These are phyloP conservation scores for Solanum hybrid DNA, from an alignment of 305 asterid genomes.

Conservation along the genomic window DNA sequence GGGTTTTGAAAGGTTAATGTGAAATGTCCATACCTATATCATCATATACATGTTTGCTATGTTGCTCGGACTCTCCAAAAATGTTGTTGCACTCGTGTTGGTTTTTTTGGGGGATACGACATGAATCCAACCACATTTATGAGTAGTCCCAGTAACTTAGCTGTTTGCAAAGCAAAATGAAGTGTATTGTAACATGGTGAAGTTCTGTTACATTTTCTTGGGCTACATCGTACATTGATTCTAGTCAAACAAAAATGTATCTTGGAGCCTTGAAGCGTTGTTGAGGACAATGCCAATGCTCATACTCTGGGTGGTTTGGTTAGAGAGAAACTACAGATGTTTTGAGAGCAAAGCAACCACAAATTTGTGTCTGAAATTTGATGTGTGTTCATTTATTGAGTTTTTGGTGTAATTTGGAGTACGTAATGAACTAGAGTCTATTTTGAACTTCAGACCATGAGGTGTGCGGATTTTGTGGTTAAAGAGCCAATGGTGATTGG, in stretches of 20 bases:
- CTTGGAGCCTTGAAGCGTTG: background rate
- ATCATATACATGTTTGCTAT: background rate
- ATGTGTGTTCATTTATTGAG: background rate
- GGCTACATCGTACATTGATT: background rate
- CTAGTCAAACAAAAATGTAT: background rate
- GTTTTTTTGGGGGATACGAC: background rate
- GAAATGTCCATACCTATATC: background rate
- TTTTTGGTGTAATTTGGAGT: background rate
- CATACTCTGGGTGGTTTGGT: background rate
- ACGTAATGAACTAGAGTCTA: background rate
- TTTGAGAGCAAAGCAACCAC: background rate
- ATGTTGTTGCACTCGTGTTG: background rate
- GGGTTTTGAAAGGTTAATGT: background rate
- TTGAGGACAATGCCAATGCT: background rate
- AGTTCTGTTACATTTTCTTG: background rate
- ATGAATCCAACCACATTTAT: background rate
- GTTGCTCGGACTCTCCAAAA: background rate
- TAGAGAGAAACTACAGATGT: background rate
- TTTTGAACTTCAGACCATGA: constrained; percentile 41
- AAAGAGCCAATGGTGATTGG: constrained; percentile 95
- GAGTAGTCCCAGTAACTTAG: background rate
- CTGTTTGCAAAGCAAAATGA: background rate
- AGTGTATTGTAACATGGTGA: background rate
- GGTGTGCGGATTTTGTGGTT: constrained; percentile 60
- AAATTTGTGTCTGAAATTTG: background rate